Evolutionary conservation across 1,139 yeast genomes (phyloP).

Genomic region (Yamadazyma kanchanaburiensis): DNA sequence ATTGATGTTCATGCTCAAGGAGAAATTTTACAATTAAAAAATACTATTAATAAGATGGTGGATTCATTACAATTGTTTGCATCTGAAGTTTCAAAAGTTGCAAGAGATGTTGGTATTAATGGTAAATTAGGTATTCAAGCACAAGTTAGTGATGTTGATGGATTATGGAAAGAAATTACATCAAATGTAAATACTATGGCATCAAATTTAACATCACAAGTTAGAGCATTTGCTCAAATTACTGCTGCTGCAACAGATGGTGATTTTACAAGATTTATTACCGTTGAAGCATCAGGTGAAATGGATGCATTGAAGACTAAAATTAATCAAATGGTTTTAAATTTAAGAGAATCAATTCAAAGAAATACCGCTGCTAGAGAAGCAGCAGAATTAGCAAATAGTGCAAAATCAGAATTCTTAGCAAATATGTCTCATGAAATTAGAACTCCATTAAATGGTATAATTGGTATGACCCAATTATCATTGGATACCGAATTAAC

Average conservation of each 20-base stretch:
- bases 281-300: constrained; percentile 90
- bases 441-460: constrained; percentile 90
- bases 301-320: constrained; percentile 91
- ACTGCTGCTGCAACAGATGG: constrained; percentile 95
- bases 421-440: constrained; percentile 93
- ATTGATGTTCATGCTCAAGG: constrained; percentile 91
- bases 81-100: constrained; percentile 84
- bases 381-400: constrained; percentile 87
- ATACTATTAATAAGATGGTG: constrained; percentile 87
- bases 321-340: constrained; percentile 88
- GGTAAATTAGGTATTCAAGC: constrained; percentile 92
- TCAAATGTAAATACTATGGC: constrained; percentile 96
- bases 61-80: constrained; percentile 86
- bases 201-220: constrained; percentile 84
- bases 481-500: constrained; percentile 84
- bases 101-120: constrained; percentile 89
- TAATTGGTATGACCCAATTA: constrained; percentile 87
- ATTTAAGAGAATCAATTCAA: constrained; percentile 83
- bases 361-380: constrained; percentile 91
- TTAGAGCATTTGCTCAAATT: constrained; percentile 88
- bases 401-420: constrained; percentile 87
- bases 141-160: constrained; percentile 86
- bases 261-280: constrained; percentile 83
- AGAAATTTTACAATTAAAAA: constrained; percentile 71
- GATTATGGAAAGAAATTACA: constrained; percentile 88